phyloP scores from a whole-genome alignment of 2,329 filamentous ascomycete genomes.

The Septoria linicola region DNA sequence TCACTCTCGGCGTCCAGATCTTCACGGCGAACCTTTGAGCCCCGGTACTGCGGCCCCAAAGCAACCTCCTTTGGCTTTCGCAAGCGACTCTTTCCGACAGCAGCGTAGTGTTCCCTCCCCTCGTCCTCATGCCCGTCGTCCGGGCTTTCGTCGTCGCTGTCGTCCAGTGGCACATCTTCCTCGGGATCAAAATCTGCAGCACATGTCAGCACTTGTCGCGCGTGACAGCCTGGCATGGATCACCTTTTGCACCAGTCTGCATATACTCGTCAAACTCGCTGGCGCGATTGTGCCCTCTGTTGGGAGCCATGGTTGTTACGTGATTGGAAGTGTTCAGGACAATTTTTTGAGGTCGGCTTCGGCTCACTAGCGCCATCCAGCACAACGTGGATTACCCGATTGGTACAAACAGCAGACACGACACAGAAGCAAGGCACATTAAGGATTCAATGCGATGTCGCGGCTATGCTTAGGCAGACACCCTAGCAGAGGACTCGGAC shows the following conservation, averaged over 20 bases:
- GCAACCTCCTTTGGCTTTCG: constrained; percentile 67
- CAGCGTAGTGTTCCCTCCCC: constrained; percentile 83
- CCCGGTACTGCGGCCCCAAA: constrained; percentile 78
- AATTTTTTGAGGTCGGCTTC: no score
- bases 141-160: constrained; percentile 54
- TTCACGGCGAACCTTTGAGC: constrained; percentile 70
- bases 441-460: no score
- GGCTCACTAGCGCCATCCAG: no score
- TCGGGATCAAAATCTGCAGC: constrained; percentile 78
- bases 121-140: constrained; percentile 52
- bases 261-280: constrained; percentile 34
- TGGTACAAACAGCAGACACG: no score
- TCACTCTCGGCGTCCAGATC: constrained; percentile 60
- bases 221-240: constrained; percentile 6
- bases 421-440: no score
- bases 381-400: no score
- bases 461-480: no score
- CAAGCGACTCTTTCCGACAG: constrained; percentile 80
- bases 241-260: constrained; percentile 34
- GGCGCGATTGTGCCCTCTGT: constrained; percentile 32
- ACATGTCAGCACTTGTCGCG: constrained; percentile 4
- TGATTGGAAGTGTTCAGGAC: no score
- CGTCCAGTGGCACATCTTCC: constrained; percentile 47
- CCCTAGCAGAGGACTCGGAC: no score
- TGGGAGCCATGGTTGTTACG: constrained; percentile 28